A percentile compares a stretch with the other conserved stretches of the same genome.
These are phyloP conservation scores for Wickerhamomyces hampshirensis DNA, from an alignment of 805 yeast species.

Conservation along the genomic window DNA sequence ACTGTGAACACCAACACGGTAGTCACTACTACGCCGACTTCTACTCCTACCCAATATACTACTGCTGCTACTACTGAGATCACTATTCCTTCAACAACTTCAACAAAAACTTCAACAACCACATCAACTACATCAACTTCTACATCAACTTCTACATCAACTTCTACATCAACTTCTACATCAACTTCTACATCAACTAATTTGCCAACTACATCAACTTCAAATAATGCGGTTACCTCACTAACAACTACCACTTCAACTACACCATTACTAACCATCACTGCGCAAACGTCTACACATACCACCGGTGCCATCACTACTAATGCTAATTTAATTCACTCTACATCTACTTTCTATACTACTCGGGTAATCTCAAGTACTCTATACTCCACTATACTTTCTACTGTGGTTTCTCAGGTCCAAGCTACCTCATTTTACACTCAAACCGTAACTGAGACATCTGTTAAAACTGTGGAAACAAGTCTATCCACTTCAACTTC, in stretches of 20 bases:
- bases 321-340: too few species aligned
- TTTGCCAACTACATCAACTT: constrained; percentile 12
- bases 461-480: constrained; percentile 3
- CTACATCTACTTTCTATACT: constrained; percentile 1
- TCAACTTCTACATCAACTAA: constrained; percentile 10
- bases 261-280: constrained; percentile 7
- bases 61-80: constrained; percentile 3
- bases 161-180: constrained; percentile 14
- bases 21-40: constrained; percentile 6
- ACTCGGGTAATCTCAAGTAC: constrained; percentile 1
- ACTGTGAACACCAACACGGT: constrained; percentile 2
- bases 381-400: constrained; percentile 1
- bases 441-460: constrained; percentile 3
- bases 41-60: constrained; percentile 2
- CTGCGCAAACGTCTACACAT: constrained; percentile 7
- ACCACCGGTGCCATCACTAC: constrained; percentile 12
- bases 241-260: constrained; percentile 15
- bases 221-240: constrained; percentile 18
- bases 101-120: constrained; percentile 16
- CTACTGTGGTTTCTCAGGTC: constrained; percentile 1
- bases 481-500: constrained; percentile 7
- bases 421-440: constrained; percentile 6
- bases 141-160: constrained; percentile 15
- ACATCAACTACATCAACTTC: constrained; percentile 10
- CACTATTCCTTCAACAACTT: constrained; percentile 3